These are phyloP conservation scores for Podaxis pistillaris DNA, from an alignment of 768 basidiomycete genomes.

Conservation along the genomic window DNA sequence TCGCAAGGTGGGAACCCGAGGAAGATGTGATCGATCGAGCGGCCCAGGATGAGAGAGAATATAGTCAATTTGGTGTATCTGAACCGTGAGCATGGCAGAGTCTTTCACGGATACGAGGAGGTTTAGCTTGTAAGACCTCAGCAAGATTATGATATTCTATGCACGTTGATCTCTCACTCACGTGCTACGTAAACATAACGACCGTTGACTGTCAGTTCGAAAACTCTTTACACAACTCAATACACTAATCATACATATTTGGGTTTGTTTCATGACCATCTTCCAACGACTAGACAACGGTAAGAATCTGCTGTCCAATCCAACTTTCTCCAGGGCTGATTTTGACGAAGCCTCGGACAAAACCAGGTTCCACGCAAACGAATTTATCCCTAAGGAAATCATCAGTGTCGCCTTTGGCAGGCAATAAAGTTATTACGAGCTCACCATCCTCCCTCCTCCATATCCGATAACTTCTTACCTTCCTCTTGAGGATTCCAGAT, in stretches of 20 bases:
- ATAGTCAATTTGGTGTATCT: slow-evolving; percentile 58
- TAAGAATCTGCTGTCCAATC: slow-evolving; percentile 73
- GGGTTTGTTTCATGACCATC: not conserved
- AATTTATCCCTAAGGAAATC: slow-evolving; percentile 66
- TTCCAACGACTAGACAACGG: slow-evolving; percentile 29
- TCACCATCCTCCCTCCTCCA: slow-evolving; percentile 89
- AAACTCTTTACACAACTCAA: too few relatives aligned
- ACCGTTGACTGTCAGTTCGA: too few relatives aligned
- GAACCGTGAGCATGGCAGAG: slow-evolving; percentile 3
- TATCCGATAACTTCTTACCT: slow-evolving; percentile 78
- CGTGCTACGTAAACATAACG: too few relatives aligned
- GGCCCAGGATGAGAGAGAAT: slow-evolving; percentile 52
- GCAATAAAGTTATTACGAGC: slow-evolving; percentile 20
- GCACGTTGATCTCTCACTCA: too few relatives aligned
- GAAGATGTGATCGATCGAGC: slow-evolving; percentile 63
- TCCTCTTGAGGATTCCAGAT: slow-evolving; percentile 90
- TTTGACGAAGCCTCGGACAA: slow-evolving; percentile 68
- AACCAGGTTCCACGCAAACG: slow-evolving; percentile 91
- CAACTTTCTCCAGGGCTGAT: slow-evolving; percentile 67
- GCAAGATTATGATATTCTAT: too few relatives aligned
- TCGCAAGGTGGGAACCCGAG: slow-evolving; percentile 74
- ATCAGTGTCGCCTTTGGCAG: not conserved
- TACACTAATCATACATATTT: too few relatives aligned
- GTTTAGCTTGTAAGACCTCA: not conserved
- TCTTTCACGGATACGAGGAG: not conserved